Evolutionary conservation across 306 rosid species (phyloP).

Genomic region (cucumber (Cucumis sativus)): DNA sequence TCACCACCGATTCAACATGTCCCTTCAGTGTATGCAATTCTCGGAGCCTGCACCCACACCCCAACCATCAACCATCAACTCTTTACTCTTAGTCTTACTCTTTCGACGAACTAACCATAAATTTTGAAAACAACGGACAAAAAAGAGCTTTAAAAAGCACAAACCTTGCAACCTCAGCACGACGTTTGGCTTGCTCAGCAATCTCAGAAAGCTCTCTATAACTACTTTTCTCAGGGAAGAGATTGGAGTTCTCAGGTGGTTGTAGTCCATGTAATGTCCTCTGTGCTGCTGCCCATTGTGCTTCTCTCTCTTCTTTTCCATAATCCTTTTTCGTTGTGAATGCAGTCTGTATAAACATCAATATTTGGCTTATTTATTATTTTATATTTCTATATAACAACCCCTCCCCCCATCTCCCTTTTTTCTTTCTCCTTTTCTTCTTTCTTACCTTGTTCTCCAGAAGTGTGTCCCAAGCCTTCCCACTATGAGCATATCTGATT

Average conservation of each 20-base stretch:
- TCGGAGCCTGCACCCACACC: conserved; percentile 52
- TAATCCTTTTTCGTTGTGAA: conserved; percentile 97
- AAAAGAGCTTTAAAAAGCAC: too few relatives aligned
- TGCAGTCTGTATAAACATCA: conserved; percentile 49
- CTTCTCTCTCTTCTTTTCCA: conserved; percentile 97
- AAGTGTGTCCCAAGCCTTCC: conserved; percentile 93
- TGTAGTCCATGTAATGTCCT: conserved; percentile 96
- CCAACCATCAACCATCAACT: too few relatives aligned
- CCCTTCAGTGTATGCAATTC: conserved; percentile 88
- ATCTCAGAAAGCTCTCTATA: conserved; percentile 96
- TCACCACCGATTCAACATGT: conserved; percentile 93
- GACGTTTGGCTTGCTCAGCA: conserved; percentile 96
- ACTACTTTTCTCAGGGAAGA: conserved; percentile 61
- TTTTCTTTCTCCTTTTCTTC: too few relatives aligned
- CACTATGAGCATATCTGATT: conserved; percentile 76
- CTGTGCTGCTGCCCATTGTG: conserved; percentile 97
- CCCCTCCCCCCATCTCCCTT: too few relatives aligned
- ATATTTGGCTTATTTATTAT: too few relatives aligned
- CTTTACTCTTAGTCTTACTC: too few relatives aligned
- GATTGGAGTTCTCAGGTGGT: conserved; percentile 61
- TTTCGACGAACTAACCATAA: too few relatives aligned
- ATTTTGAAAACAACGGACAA: too few relatives aligned
- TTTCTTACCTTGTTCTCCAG: conserved; percentile 74
- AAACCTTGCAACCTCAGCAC: conserved; percentile 93
- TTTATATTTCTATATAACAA: too few relatives aligned